Evolutionary conservation across 768 basidiomycete species (phyloP).

Genomic region (Mycena polygramma): DNA sequence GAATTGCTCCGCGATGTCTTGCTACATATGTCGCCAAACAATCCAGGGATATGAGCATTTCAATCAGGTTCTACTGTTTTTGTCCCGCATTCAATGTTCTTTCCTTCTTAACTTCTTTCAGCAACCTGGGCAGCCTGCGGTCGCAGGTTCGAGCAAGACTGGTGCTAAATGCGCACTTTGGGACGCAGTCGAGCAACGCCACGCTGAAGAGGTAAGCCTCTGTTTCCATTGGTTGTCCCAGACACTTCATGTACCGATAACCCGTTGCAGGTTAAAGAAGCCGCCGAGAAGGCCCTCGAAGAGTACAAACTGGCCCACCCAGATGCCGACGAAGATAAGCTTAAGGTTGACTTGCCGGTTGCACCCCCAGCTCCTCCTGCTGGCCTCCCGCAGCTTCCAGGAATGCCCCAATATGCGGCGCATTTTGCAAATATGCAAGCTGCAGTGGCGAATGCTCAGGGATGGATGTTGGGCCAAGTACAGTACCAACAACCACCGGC

Average conservation of each 20-base stretch:
- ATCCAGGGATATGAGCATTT: constrained; percentile 88
- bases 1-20: constrained; percentile 79
- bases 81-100: background rate
- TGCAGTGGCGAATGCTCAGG: constrained; percentile 19
- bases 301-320: constrained; percentile 72
- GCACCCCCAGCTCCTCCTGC: constrained; percentile 45
- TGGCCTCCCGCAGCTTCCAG: background rate
- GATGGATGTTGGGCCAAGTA: constrained; percentile 26
- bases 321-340: constrained; percentile 68
- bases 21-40: constrained; percentile 85
- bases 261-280: constrained; percentile 71
- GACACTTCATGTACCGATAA: constrained; percentile 6
- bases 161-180: constrained; percentile 73
- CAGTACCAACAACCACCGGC: constrained; percentile 1
- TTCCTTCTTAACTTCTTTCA: constrained; percentile 13
- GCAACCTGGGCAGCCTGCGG: constrained; percentile 27
- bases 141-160: constrained; percentile 39
- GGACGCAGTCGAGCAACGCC: constrained; percentile 76
- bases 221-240: background rate
- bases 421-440: constrained; percentile 15
- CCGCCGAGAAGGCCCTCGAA: constrained; percentile 75
- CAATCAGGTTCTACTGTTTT: constrained; percentile 52
- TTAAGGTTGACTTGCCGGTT: constrained; percentile 75
- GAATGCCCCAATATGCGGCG: background rate
- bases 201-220: constrained; percentile 70